These are phyloP conservation scores for Papilionanthe hybrid DNA, from an alignment of 116 monocot species.

Conservation along the genomic window DNA sequence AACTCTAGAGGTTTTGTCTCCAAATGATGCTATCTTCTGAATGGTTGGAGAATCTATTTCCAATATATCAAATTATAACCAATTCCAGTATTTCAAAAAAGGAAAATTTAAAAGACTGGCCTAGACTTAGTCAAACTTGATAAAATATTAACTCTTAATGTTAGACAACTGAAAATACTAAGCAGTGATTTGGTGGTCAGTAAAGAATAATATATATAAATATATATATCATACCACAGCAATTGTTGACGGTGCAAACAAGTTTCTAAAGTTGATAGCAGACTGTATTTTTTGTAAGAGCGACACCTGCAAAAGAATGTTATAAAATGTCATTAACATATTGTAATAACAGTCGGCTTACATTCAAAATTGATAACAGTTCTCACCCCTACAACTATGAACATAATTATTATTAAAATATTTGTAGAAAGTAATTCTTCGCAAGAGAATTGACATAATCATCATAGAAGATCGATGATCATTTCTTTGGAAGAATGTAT, in stretches of 20 bases:
- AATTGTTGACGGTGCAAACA: conserved; percentile 14
- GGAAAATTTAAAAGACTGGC: not conserved
- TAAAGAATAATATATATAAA: no score
- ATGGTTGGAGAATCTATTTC: not conserved
- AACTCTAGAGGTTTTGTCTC: not conserved
- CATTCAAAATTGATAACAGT: not conserved
- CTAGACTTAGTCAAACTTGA: not conserved
- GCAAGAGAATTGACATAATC: no score
- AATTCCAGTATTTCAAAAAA: not conserved
- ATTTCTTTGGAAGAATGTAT: not conserved
- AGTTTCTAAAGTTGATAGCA: conserved; percentile 5
- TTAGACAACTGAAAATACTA: not conserved
- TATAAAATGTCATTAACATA: not conserved
- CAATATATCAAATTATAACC: not conserved
- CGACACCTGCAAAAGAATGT: not conserved
- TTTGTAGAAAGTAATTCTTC: no score
- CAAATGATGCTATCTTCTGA: not conserved
- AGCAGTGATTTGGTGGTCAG: not conserved
- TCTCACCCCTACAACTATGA: not conserved
- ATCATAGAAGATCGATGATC: no score
- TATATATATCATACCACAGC: not conserved
- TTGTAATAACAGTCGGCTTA: not conserved
- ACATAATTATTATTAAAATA: no score
- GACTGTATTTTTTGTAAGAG: not conserved
- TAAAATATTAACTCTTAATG: not conserved